Base-by-base conservation (phyloP, 2,329 filamentous ascomycete species). In the Colletotrichum abscissum region DNA sequence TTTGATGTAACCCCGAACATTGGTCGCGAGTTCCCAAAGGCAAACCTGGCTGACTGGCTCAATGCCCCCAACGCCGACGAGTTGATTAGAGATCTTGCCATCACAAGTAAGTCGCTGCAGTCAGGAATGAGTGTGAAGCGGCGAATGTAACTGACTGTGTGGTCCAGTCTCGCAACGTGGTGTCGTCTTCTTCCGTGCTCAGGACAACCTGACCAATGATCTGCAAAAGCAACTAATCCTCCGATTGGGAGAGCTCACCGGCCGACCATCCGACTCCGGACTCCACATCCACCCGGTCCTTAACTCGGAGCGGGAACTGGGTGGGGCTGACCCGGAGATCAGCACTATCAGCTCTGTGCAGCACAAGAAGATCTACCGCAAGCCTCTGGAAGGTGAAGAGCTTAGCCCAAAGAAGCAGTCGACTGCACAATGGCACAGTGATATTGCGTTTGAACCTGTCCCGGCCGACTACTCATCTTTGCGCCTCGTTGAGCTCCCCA, bases 181-280 rank as follows among this genome's bases (percentile, higher is more conserved):
- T 1, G 91, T 92, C 2, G 90, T 92, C 54, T 92, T 92, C 81
- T 91, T 92, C 79, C 88, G 91, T 16, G 84, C 86, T 11, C 91
- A 93, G 74, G 83, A 90, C 76, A 84, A 87, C 74, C 81, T 92
- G 6, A 85, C 85, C 75, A 87, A 91, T 75, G 88, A 89, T 0
- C 83, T 90, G 6, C 90, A 91, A 76, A 93, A 93, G 80, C 80
- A 87, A 28, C 82, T 93, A 0, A 88, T 89, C 42, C 84, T 90
- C 14, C 85, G 86, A 1, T 84, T 93, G 2, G 91, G 92, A 9
- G 83, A 89, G 76, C 83, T 92, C 11, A 85, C 87, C 1, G 90
- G 90, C 55, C 90, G 89, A 72, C 91, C 92, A 0, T 75, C 82
- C 0, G 85, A 86, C 1, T 92, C 90, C 1, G 86, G 83, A 0